Conservation (phyloP, 345 rosid species). For the Syzygium oleosum region DNA sequence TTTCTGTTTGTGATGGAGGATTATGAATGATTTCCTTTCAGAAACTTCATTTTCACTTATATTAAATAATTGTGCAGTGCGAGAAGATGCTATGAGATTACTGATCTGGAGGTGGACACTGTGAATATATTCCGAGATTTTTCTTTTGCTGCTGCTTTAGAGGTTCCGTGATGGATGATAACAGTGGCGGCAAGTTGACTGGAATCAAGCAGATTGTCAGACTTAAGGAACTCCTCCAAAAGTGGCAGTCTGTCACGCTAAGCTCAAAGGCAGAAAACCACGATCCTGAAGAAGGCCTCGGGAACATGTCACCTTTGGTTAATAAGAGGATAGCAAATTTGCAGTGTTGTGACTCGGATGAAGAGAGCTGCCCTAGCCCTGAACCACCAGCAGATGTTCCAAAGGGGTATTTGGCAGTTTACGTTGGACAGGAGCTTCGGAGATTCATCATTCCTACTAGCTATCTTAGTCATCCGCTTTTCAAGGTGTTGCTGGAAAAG, state of each 20-base stretch:
- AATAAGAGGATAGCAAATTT: conserved; percentile 43
- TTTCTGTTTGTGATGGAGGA: not conserved
- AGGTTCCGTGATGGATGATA: conserved; percentile 38
- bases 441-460: conserved; percentile 87
- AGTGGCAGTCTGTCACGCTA: conserved; percentile 77
- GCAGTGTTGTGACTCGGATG: conserved; percentile 63
- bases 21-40: not conserved
- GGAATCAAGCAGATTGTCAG: conserved; percentile 80
- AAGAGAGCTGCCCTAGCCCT: conserved; percentile 68
- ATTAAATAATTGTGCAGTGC: conserved; percentile 6
- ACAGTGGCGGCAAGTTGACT: conserved; percentile 43
- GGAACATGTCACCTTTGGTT: conserved; percentile 30
- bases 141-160: conserved; percentile 6
- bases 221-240: conserved; percentile 80
- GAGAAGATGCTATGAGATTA: conserved; percentile 38
- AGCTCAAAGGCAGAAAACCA: conserved; percentile 28
- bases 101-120: conserved; percentile 12
- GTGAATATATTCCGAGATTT: conserved; percentile 6
- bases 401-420: conserved; percentile 83
- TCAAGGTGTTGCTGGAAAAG: conserved; percentile 81
- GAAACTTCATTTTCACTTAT: not conserved
- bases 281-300: conserved; percentile 4
- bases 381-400: conserved; percentile 78
- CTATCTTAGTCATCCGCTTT: conserved; percentile 78
- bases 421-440: conserved; percentile 83